Conservation (phyloP, 108 stramenopile species). For the Thalassiosira profunda region DNA sequence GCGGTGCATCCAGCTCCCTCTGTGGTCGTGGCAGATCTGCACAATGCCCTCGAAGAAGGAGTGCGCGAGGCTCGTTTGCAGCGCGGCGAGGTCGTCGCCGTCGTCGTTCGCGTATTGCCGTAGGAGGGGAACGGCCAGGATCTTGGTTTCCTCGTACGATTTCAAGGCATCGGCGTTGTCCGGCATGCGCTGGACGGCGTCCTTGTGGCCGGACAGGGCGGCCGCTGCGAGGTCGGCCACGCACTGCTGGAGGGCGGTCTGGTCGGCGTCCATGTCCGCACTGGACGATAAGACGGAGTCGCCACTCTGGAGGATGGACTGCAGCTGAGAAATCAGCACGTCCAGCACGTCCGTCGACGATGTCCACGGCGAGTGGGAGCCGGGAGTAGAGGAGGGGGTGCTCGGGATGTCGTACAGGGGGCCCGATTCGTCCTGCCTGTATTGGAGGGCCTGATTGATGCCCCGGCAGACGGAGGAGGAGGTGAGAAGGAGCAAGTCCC, state of each 20-base stretch:
- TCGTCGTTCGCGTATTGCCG: conserved; percentile 26
- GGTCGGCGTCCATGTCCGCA: conserved; percentile 4
- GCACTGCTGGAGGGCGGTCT: not conserved
- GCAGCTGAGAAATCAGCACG: conserved; percentile 19
- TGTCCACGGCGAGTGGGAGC: conserved; percentile 22
- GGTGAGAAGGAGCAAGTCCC: conserved; percentile 9
- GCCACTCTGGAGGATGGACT: conserved; percentile 8
- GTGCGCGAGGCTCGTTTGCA: conserved; percentile 30
- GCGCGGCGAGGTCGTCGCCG: conserved; percentile 24
- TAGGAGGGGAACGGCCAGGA: conserved; percentile 25
- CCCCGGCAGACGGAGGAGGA: conserved; percentile 23
- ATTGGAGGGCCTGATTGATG: conserved; percentile 29
- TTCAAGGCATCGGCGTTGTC: conserved; percentile 1
- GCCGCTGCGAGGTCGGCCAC: conserved; percentile 33
- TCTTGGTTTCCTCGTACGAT: conserved; percentile 34
- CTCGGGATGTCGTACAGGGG: conserved; percentile 32
- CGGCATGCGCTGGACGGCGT: not conserved
- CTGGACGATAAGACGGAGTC: conserved; percentile 1
- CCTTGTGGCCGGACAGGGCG: conserved; percentile 19
- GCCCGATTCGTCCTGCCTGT: conserved; percentile 22
- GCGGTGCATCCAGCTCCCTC: conserved; percentile 31
- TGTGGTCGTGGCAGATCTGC: conserved; percentile 51
- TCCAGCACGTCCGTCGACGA: conserved; percentile 21
- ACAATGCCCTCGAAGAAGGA: conserved; percentile 47
- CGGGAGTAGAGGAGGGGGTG: not conserved